Percentiles rank a stretch among this genome's conserved stretches.
These are phyloP conservation scores for Eremomyces bilateralis DNA, from an alignment of 495 filamentous ascomycete genomes.

Conservation along the genomic window DNA sequence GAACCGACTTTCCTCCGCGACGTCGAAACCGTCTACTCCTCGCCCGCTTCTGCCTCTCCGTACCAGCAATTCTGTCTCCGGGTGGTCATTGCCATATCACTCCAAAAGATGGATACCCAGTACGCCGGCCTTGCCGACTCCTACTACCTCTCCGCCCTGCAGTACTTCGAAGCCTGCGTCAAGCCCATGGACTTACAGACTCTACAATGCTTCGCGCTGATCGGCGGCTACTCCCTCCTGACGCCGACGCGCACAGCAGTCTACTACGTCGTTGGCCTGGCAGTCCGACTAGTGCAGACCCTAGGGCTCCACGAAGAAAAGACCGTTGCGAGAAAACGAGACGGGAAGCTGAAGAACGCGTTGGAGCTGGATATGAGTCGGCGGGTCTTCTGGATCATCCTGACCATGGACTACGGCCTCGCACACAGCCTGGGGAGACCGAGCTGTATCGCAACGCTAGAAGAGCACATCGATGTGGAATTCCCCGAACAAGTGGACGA, in stretches of 20 bases:
- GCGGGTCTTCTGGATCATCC: constrained; percentile 65
- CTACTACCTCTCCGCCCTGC: constrained; percentile 74
- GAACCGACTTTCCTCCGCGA: constrained; percentile 58
- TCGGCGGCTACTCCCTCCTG: constrained; percentile 77
- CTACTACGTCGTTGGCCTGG: constrained; percentile 78
- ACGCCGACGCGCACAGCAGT: constrained; percentile 76
- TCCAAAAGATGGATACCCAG: constrained; percentile 63
- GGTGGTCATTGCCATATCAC: constrained; percentile 78
- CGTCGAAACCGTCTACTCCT: constrained; percentile 55
- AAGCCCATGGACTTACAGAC: constrained; percentile 65
- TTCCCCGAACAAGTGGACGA: constrained; percentile 67
- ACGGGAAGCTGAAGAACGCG: constrained; percentile 26
- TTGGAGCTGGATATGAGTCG: constrained; percentile 74
- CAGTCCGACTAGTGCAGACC: constrained; percentile 66
- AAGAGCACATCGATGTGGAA: constrained; percentile 59
- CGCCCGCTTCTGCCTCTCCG: constrained; percentile 31
- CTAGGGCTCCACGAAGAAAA: constrained; percentile 68
- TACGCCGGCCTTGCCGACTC: constrained; percentile 77
- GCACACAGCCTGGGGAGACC: constrained; percentile 71
- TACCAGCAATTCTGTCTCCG: constrained; percentile 69
- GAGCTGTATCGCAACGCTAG: constrained; percentile 52
- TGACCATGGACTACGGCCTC: constrained; percentile 68
- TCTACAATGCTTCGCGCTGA: constrained; percentile 70
- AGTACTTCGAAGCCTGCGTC: constrained; percentile 54
- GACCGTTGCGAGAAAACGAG: constrained; percentile 32